phyloP scores from a whole-genome alignment of 768 basidiomycete species.

The Lactarius evosmus region DNA sequence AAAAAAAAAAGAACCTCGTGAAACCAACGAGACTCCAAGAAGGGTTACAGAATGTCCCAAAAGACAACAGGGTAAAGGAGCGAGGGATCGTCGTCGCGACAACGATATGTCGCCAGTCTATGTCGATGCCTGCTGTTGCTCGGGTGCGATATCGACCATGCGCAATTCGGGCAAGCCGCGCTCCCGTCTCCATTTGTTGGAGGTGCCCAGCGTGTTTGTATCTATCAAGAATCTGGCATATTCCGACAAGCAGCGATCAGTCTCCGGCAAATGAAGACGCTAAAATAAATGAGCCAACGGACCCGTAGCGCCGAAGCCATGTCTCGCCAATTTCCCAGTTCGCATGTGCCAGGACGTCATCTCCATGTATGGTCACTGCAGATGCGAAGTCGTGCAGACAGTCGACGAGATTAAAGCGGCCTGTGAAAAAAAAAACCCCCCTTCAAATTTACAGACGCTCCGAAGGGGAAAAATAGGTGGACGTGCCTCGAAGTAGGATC shows the following conservation, averaged over 20 bases:
- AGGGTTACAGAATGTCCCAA: conserved; percentile 2
- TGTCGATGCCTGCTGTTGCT: conserved; percentile 22
- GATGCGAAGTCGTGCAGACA: conserved; percentile 70
- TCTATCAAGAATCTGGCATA: conserved; percentile 72
- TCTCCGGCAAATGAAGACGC: background rate
- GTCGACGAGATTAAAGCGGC: conserved; percentile 75
- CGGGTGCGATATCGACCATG: conserved; percentile 47
- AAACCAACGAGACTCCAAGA: background rate
- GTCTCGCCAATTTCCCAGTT: conserved; percentile 89
- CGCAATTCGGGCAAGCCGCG: conserved; percentile 72
- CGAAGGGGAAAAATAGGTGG: background rate
- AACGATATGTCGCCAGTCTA: background rate
- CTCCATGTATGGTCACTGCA: conserved; percentile 76
- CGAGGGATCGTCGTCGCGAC: background rate
- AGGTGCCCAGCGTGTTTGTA: conserved; percentile 58
- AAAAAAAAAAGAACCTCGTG: background rate
- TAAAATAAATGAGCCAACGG: conserved; percentile 30
- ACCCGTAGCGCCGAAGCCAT: conserved; percentile 85
- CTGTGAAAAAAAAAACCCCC: conserved; percentile 39
- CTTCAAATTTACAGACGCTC: conserved; percentile 7
- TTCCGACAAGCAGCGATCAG: conserved; percentile 1
- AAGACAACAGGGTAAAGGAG: background rate
- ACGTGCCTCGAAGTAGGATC: conserved; percentile 76
- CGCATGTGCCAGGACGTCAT: conserved; percentile 83
- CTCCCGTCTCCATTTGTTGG: conserved; percentile 87